Evolutionary conservation across 192 early-diverging fungal genomes (phyloP), one percentile per base, ranked within the genome.

Genomic region (Podila epigama): DNA sequence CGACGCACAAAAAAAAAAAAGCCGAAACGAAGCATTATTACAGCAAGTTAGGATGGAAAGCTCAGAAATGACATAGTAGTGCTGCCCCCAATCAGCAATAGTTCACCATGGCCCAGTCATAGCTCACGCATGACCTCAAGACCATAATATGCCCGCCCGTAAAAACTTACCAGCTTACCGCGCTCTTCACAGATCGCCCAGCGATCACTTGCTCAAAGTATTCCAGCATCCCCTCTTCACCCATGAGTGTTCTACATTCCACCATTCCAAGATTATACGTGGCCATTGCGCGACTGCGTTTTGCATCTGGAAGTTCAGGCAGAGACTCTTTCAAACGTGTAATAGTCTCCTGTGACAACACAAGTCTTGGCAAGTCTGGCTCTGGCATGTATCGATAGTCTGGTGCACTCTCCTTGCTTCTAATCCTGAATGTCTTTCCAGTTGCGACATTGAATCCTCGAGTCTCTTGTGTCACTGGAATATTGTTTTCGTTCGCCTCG

Each of bases 371-470:
- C 50, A 92, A 53, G 68, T 93, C 91, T 1, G 91, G 84, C 64
- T 97, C 96, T 22, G 94, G 92, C 89, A 96, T 94, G 66, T 92
- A 97, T 31, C 82, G 58, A 77, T 98, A 98, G 77, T 98, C 96
- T 1, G 85, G 87, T 4, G 91, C 89, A n/a, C 88, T 82, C 60
- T 98, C 96, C 69, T 98, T 98, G 48, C 85, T 84, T 36, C 96
- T 78, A 7, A 92, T 71, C 50, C 82, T 81, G 58, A 87, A 91
- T 15, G 96, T 96, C 25, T 79, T 71, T 32, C 83, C 83, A 10
- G 64, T 82, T 1, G 67, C 69, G 4, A 85, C 87, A 80, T 97
- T 90, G 63, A 87, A 93, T 16, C 94, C 93, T 9, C 95, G 79
- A 0, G 96, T 98, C 66, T 97, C 96, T 57, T 89, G 89, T 9